Evolutionary conservation across 78 protist species (phyloP).

Genomic region (Protostelium mycophagum): DNA sequence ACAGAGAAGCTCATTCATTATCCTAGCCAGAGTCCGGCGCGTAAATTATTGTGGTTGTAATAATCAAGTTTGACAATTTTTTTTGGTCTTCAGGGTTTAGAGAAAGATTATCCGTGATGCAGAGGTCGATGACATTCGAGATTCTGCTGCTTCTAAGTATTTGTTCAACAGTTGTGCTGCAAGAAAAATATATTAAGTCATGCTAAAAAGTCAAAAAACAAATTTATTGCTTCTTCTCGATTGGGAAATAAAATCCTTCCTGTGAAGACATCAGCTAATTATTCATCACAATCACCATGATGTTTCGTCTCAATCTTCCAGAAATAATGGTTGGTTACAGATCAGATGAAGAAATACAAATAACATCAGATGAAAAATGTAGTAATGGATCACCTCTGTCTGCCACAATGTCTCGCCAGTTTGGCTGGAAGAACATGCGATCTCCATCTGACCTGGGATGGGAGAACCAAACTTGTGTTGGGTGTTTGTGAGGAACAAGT

Average conservation of each 20-base stretch:
- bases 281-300: background rate
- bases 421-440: constrained; percentile 15
- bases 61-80: too few relatives aligned
- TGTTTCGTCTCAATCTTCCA: constrained; percentile 16
- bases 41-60: too few relatives aligned
- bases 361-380: background rate
- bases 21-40: too few relatives aligned
- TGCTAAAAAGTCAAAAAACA: too few relatives aligned
- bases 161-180: too few relatives aligned
- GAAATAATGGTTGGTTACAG: constrained; percentile 17
- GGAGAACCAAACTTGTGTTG: constrained; percentile 50
- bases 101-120: too few relatives aligned
- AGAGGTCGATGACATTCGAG: too few relatives aligned
- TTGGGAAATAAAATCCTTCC: background rate
- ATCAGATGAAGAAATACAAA: background rate
- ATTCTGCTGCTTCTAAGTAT: too few relatives aligned
- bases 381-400: constrained; percentile 9
- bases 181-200: too few relatives aligned
- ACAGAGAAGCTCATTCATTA: too few relatives aligned
- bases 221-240: background rate
- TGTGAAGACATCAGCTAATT: too few relatives aligned
- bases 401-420: constrained; percentile 28
- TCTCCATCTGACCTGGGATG: constrained; percentile 70
- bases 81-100: too few relatives aligned
- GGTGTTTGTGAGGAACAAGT: constrained; percentile 23